Evolutionary conservation across 345 rosid genomes (phyloP).

Genomic region (Acer yangbiense): DNA sequence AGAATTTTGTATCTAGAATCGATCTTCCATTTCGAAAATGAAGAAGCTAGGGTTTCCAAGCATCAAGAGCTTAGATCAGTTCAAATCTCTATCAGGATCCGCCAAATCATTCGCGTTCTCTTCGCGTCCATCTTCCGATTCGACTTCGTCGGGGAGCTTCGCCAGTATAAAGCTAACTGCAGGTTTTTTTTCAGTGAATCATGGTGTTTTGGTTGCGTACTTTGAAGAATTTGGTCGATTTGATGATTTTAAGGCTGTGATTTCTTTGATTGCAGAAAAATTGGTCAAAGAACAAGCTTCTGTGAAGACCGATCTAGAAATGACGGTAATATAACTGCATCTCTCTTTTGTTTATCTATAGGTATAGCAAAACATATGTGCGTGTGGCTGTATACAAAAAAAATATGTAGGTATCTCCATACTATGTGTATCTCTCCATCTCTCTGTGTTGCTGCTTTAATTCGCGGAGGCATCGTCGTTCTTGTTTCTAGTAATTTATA

Average conservation of each 20-base stretch:
- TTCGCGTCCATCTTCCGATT: conserved; percentile 55
- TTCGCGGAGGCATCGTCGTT: conserved; percentile 1
- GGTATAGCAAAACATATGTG: neutral
- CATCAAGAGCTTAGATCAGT: conserved; percentile 68
- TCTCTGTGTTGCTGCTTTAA: neutral
- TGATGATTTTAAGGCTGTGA: conserved; percentile 30
- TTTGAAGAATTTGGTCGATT: neutral
- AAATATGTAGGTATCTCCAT: conserved; percentile 5
- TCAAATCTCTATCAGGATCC: conserved; percentile 50
- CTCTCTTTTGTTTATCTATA: conserved; percentile 8
- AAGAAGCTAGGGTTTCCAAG: conserved; percentile 73
- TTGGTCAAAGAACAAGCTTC: conserved; percentile 91
- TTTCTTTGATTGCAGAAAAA: conserved; percentile 58
- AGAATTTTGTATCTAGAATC: conserved; percentile 6
- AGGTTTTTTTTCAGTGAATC: conserved; percentile 40
- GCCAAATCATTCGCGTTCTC: conserved; percentile 57
- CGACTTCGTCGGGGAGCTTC: conserved; percentile 64
- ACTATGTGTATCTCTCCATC: conserved; percentile 1
- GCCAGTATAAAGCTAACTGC: conserved; percentile 81
- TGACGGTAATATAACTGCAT: conserved; percentile 59
- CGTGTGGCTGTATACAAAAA: conserved; percentile 3
- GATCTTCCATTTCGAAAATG: conserved; percentile 38
- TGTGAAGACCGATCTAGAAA: conserved; percentile 75
- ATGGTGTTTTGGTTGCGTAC: neutral
- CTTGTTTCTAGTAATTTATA: neutral